Evolutionary conservation across 345 rosid species (phyloP).

Genomic region (Populus nigra): DNA sequence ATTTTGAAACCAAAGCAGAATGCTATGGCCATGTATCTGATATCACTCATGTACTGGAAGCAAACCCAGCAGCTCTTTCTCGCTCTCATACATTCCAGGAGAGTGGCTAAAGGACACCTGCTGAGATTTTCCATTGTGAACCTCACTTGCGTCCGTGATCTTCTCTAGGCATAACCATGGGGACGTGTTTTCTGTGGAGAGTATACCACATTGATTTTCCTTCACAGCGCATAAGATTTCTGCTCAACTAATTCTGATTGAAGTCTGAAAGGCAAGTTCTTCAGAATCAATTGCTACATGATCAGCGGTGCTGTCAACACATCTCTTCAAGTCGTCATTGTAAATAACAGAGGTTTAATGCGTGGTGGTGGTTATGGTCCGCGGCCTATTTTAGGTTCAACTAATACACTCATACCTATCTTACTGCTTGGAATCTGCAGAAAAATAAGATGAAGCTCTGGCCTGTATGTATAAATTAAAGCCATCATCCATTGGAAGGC

Average conservation of each 20-base stretch:
- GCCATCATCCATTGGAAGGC: constrained; percentile 5
- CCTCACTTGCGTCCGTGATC: background rate
- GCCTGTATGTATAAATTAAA: constrained; percentile 3
- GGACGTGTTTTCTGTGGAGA: background rate
- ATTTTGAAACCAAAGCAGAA: constrained; percentile 31
- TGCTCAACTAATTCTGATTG: background rate
- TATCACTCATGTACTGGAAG: constrained; percentile 44
- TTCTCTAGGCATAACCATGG: background rate
- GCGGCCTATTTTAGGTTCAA: constrained; percentile 20
- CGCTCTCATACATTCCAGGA: constrained; percentile 57
- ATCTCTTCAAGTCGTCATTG: constrained; percentile 14
- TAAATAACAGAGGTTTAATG: constrained; percentile 33
- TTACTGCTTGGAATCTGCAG: constrained; percentile 13
- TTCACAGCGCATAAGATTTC: background rate
- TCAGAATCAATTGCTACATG: constrained; percentile 8
- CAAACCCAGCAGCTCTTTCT: constrained; percentile 69
- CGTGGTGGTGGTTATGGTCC: constrained; percentile 18
- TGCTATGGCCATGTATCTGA: constrained; percentile 29
- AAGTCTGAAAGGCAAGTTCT: background rate
- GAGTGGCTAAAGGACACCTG: constrained; percentile 36
- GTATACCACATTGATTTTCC: background rate
- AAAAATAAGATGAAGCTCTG: constrained; percentile 13
- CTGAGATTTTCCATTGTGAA: background rate
- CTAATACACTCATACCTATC: constrained; percentile 4
- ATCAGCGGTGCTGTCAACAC: background rate